Evolutionary conservation across 2,329 filamentous ascomycete genomes (phyloP), one percentile per base, ranked within the genome.

Genomic region (Didymellaceae sp.): DNA sequence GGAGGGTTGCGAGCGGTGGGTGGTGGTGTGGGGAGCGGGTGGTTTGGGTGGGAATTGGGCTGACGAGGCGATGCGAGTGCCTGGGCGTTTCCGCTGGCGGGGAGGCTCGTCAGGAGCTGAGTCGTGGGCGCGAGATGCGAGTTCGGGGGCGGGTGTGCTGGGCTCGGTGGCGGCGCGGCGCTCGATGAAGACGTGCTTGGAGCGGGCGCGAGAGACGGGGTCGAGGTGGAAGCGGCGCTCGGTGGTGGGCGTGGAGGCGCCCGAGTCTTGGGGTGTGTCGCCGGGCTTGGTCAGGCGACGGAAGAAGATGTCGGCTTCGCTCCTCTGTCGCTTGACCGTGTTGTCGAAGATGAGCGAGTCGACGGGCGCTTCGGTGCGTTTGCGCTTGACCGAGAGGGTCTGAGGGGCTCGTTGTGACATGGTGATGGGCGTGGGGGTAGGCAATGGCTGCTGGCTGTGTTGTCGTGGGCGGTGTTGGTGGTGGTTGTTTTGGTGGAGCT

Each of bases 331-430:
- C 48, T 67, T 63, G 44, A 56, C 54, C 25, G 31, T 54, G 42
- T 58, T 48, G 33, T 71, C 64, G 46, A 68, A 61, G 18, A 66
- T 48, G 40, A 83, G 71, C 17, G 77, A 76, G 53, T 84, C 81
- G n/a, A 82, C 77, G 3, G 82, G 80, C 38, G 81, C 79, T 45
- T 84, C 81, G 46, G 78, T 77, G 46, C 81, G 78, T 57, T 82
- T 80, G 47, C 82, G 77, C 70, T 84, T 85, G 64, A 85, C 60
- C 8, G 65, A 66, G 35, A 72, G 62, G 7, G 67, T 68, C 39
- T 66, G 63, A 1, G 68, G 69, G 3, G 65, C 61, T 40, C 52
- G 38, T 45, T 45, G 45, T 11, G 49, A 52, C 53, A 57, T 52
- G 11, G 5, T 41, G 31, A 8, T 6, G 6, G 18, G n/a, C 2